Base-by-base conservation (phyloP, 306 rosid genomes). In the Vigna radiata region DNA sequence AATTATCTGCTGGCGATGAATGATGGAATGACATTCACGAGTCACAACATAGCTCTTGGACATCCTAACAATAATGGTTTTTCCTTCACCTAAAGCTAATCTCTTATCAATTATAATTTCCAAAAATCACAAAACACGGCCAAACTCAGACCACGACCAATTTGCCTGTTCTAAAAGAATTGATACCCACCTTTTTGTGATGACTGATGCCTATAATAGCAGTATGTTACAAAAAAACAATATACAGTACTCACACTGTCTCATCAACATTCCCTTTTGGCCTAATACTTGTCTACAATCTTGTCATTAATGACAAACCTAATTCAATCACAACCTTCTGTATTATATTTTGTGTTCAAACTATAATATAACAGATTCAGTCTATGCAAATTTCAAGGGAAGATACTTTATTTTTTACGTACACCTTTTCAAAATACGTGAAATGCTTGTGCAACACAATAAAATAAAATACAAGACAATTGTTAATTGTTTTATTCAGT, bases 141-240 rank as follows among this genome's bases (percentile, higher is more conserved):
- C 33, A 14, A 52, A 41, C 9, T 44, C 29, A 25, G 6, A 54
- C 59, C 68, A 67, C 16, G 29, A 56, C 56, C 80, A 66, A 16
- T 73, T 43, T 63, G 78, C 61, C 49, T 64, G 29, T 6, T 55
- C 70, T 56, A 55, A 55, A 55, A 14, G 69, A 55, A 43, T 80
- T 48, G 74, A 79, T 44, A 37, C 65, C 39, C 69, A 17, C 29
- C 37, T 19, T 73, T 63, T n/a, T 23, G 18, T n/a, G 36, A 55
- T 48, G 23, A 37, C 21, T 43, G 63, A 74, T 58, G 47, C 31
- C 23, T 55, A 36, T 44, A 18, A 56, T 36, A 67, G 8, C 33
- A 48, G 21, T 21, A 60, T 21, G 64, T 48, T 59, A 25, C 70
- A 58, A 79, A 47, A 25, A 62, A 52, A 37, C 53, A 43, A 61